Evolutionary conservation across 163 green algal species (phyloP).

Genomic region (Scenedesmus sp.): DNA sequence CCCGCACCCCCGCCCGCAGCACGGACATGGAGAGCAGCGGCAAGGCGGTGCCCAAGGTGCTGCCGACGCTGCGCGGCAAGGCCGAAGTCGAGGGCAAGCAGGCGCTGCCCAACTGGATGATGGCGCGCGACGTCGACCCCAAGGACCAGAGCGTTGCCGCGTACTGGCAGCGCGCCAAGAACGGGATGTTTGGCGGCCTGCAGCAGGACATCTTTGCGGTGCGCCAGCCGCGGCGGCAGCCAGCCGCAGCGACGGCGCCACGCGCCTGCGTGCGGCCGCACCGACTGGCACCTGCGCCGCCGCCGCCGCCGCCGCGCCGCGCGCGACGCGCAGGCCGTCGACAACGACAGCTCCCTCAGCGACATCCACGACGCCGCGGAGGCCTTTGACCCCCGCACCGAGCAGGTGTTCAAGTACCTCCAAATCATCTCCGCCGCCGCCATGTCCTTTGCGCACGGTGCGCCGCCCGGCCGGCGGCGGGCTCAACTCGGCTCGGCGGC

Average conservation of each 20-base stretch:
- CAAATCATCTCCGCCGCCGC: constrained; percentile 75
- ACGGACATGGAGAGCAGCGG: not conserved
- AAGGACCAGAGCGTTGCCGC: constrained; percentile 6
- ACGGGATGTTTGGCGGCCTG: constrained; percentile 24
- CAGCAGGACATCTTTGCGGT: constrained; percentile 36
- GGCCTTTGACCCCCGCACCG: constrained; percentile 42
- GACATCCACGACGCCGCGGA: constrained; percentile 48
- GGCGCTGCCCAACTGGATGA: constrained; percentile 17
- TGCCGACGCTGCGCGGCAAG: constrained; percentile 31
- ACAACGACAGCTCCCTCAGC: constrained; percentile 35
- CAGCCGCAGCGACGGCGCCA: no score
- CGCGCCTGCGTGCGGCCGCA: no score
- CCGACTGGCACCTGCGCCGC: no score
- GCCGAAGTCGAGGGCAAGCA: constrained; percentile 7
- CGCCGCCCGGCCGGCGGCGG: not conserved
- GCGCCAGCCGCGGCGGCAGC: not conserved
- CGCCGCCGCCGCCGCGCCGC: not conserved
- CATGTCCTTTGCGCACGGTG: constrained; percentile 73
- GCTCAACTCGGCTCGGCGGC: no score
- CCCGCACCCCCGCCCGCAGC: no score
- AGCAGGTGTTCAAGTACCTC: constrained; percentile 67
- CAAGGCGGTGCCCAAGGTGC: constrained; percentile 17
- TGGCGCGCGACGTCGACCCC: constrained; percentile 1
- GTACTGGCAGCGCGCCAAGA: constrained; percentile 16
- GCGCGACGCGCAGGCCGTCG: constrained; percentile 20